Evolutionary conservation across 2,329 filamentous ascomycete genomes (phyloP).

Genomic region (Sporothrix sp.): DNA sequence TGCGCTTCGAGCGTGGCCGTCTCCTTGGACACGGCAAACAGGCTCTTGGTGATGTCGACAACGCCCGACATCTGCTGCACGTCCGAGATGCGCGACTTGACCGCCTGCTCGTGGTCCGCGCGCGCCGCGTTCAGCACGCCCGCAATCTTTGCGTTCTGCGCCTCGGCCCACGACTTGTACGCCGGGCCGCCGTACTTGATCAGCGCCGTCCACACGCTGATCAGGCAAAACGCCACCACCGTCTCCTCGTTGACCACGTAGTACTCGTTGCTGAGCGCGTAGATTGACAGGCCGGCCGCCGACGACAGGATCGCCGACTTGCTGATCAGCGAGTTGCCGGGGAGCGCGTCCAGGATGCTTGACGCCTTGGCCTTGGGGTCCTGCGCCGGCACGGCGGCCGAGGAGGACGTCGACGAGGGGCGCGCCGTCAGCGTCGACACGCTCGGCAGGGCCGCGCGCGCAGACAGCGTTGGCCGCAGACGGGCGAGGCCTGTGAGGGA

Average conservation of each 20-base stretch:
- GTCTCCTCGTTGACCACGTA: constrained; percentile 99
- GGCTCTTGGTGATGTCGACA: constrained; percentile 90
- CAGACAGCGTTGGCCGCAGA: constrained; percentile 15
- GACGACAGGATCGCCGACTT: constrained; percentile 97
- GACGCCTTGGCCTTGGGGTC: constrained; percentile 96
- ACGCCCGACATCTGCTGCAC: constrained; percentile 92
- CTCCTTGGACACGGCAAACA: constrained; percentile 99
- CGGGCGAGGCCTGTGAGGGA: constrained; percentile 16
- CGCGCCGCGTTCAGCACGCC: constrained; percentile 89
- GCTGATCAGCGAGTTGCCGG: constrained; percentile 83
- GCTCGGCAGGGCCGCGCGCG: constrained; percentile 12
- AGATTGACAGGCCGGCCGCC: constrained; percentile 79
- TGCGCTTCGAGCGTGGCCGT: constrained; percentile 92
- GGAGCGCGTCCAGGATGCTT: constrained; percentile 86
- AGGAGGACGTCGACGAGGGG: constrained; percentile 35
- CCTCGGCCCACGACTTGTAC: constrained; percentile 87
- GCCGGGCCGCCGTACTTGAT: constrained; percentile 89
- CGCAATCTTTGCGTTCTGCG: constrained; percentile 85
- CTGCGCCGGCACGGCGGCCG: constrained; percentile 69
- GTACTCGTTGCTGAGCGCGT: constrained; percentile 98
- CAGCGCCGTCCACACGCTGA: constrained; percentile 85
- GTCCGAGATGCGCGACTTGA: constrained; percentile 87
- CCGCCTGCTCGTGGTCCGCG: constrained; percentile 88
- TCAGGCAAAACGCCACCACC: constrained; percentile 82
- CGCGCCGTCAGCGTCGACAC: constrained; percentile 54